phyloP scores from a whole-genome alignment of 495 filamentous ascomycete species.

The Penicillium soppii region DNA sequence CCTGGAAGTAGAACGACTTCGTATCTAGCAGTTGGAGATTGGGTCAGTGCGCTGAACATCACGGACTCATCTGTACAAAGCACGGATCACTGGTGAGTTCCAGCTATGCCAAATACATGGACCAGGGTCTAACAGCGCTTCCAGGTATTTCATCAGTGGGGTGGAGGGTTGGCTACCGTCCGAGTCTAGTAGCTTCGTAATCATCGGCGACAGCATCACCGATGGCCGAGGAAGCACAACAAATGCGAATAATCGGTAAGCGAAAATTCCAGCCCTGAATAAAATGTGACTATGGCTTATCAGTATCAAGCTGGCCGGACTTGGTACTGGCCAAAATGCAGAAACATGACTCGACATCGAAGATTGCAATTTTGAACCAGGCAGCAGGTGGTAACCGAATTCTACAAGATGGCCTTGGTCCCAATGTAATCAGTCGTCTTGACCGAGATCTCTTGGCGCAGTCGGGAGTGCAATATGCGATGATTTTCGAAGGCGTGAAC shows the following conservation, averaged over 20 bases:
- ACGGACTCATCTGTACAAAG: slow-evolving; percentile 30
- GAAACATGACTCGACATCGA: slow-evolving; percentile 38
- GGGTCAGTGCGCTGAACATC: slow-evolving; percentile 45
- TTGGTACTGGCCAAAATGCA: slow-evolving; percentile 58
- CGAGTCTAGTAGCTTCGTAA: slow-evolving; percentile 47
- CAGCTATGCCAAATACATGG: not conserved
- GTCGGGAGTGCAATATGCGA: slow-evolving; percentile 56
- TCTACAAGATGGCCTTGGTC: slow-evolving; percentile 61
- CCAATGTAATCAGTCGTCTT: slow-evolving; percentile 58
- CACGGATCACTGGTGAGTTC: slow-evolving; percentile 29
- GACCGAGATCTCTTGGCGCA: slow-evolving; percentile 63
- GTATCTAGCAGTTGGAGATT: slow-evolving; percentile 56
- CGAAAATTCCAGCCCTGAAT: not conserved
- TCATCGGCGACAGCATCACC: slow-evolving; percentile 75
- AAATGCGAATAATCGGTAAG: slow-evolving; percentile 63
- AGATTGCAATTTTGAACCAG: slow-evolving; percentile 63
- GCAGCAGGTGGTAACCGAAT: slow-evolving; percentile 74
- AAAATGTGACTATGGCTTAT: not conserved
- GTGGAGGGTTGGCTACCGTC: slow-evolving; percentile 57
- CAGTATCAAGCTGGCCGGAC: slow-evolving; percentile 61
- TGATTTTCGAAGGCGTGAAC: slow-evolving; percentile 76
- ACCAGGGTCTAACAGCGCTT: not conserved
- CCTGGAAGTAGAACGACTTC: slow-evolving; percentile 67
- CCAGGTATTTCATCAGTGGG: slow-evolving; percentile 59
- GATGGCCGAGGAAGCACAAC: slow-evolving; percentile 66